Conservation (phyloP, 495 filamentous ascomycete species). For the Penicillium herquei region DNA sequence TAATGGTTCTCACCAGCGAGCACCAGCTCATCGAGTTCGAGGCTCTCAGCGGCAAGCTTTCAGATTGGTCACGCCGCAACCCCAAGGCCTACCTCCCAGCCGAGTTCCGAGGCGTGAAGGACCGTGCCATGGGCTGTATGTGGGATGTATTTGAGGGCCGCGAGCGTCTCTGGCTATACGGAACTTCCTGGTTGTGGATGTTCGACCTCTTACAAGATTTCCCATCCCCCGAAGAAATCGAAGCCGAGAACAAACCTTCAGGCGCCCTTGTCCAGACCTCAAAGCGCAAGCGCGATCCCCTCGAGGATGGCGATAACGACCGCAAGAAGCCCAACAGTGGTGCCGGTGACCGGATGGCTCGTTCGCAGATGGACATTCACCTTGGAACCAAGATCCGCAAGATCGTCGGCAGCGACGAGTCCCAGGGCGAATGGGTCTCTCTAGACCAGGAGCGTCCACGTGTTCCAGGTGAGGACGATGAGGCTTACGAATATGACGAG, state of each 20-base stretch:
- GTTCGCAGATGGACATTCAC: conserved; percentile 53
- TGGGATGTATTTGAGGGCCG: conserved; percentile 67
- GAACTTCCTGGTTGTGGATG: conserved; percentile 86
- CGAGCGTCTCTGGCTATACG: conserved; percentile 82
- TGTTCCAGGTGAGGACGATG: conserved; percentile 48
- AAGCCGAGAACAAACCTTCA: conserved; percentile 20
- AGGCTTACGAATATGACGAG: conserved; percentile 40
- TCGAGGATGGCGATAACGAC: conserved; percentile 33
- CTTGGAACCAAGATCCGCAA: conserved; percentile 59
- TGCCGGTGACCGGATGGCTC: conserved; percentile 60
- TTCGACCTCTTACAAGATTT: conserved; percentile 78
- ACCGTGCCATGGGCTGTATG: conserved; percentile 76
- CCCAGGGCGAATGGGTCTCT: conserved; percentile 40
- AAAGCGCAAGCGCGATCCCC: conserved; percentile 47
- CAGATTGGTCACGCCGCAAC: conserved; percentile 84
- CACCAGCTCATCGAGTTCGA: conserved; percentile 78
- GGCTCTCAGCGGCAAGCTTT: conserved; percentile 67
- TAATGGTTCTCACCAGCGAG: conserved; percentile 73
- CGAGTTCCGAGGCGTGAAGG: conserved; percentile 66
- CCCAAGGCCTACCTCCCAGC: conserved; percentile 69
- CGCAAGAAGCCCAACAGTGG: conserved; percentile 49
- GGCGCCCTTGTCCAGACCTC: conserved; percentile 26
- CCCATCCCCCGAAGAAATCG: conserved; percentile 35
- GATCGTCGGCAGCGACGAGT: conserved; percentile 40
- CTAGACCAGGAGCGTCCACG: conserved; percentile 44